phyloP scores from a whole-genome alignment of 345 rosid species.

The Salix suchowensis region DNA sequence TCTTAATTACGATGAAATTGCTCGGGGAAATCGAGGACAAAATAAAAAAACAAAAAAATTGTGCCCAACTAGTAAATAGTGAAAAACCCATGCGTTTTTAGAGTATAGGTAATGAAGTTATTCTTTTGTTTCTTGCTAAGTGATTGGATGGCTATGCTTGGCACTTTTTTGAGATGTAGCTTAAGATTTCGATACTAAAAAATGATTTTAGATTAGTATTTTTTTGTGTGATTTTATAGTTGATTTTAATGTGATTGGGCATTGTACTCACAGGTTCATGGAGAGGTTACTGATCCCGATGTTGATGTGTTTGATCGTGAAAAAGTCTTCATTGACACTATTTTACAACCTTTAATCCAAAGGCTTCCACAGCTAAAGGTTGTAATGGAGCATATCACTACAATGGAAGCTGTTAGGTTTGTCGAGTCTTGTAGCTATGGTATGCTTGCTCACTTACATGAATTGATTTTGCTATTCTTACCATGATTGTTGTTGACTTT shows the following conservation, averaged over 20 bases:
- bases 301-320: constrained; percentile 89
- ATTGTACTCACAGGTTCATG: constrained; percentile 64
- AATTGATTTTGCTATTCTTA: background rate
- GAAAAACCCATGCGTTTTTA: too few relatives aligned
- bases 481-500: background rate
- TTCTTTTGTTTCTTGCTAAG: background rate
- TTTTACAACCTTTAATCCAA: constrained; percentile 64
- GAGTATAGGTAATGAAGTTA: background rate
- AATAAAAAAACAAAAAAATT: too few relatives aligned
- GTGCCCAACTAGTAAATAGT: too few relatives aligned
- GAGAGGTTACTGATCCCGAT: constrained; percentile 86
- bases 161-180: background rate
- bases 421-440: constrained; percentile 84
- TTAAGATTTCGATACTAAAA: background rate
- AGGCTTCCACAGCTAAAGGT: constrained; percentile 70
- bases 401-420: constrained; percentile 76
- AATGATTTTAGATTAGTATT: background rate
- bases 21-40: too few relatives aligned
- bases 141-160: background rate
- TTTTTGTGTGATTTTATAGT: background rate
- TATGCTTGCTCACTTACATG: constrained; percentile 14
- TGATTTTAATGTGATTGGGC: background rate
- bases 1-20: too few relatives aligned
- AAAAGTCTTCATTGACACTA: constrained; percentile 74
- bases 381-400: constrained; percentile 94